Conservation (phyloP, 768 basidiomycete genomes). For the Phylloporus sp. region DNA sequence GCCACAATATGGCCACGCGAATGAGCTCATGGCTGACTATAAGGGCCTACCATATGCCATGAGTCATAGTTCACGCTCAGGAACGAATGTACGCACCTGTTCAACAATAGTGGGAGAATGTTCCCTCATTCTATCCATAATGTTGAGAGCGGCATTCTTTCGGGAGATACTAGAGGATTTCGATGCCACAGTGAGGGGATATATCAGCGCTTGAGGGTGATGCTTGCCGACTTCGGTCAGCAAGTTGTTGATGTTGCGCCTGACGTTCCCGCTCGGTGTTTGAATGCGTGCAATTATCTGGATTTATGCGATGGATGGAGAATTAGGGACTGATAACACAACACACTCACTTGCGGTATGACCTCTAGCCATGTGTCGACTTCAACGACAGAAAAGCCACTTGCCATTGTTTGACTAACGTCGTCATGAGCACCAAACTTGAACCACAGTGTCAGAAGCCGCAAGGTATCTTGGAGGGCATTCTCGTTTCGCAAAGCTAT, state of each 20-base stretch:
- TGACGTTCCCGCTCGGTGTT: conserved; percentile 82
- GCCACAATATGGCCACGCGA: conserved; percentile 96
- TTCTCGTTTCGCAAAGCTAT: conserved; percentile 87
- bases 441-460: conserved; percentile 95
- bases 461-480: conserved; percentile 89
- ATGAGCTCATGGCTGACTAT: conserved; percentile 93
- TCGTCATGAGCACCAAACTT: conserved; percentile 89
- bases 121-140: conserved; percentile 92
- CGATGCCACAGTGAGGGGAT: conserved; percentile 91
- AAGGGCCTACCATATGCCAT: conserved; percentile 48
- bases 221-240: conserved; percentile 91
- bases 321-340: background rate
- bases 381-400: conserved; percentile 82
- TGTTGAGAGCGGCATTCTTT: conserved; percentile 73
- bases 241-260: conserved; percentile 82
- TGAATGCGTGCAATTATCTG: conserved; percentile 98
- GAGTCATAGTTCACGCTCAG: background rate
- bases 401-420: conserved; percentile 84
- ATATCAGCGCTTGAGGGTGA: conserved; percentile 96
- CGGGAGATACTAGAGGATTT: conserved; percentile 87
- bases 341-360: conserved; percentile 77
- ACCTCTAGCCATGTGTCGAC: conserved; percentile 99
- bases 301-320: background rate
- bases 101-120: conserved; percentile 84
- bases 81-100: conserved; percentile 48